Conservation (phyloP, 2,329 filamentous ascomycete genomes). For the Davidsoniella australis region DNA sequence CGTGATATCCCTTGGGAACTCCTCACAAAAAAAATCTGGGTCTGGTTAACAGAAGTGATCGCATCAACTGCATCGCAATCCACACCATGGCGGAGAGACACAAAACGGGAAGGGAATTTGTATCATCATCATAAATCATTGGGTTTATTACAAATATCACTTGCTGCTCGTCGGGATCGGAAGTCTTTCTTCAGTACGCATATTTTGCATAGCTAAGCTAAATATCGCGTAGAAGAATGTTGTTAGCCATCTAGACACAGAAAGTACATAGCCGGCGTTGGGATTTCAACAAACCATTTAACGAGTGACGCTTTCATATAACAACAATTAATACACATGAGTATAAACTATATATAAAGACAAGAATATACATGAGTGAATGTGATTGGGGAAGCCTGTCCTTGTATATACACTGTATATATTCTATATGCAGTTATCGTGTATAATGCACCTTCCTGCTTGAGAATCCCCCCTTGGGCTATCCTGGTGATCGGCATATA, state of each 20-base stretch:
- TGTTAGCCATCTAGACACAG: not conserved
- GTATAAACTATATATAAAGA: not conserved
- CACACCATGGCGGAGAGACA: too few species aligned
- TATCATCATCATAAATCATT: not conserved
- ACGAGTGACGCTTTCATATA: slow-evolving; percentile 9
- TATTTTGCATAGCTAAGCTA: not conserved
- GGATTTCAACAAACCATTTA: slow-evolving; percentile 11
- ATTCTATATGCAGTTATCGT: not conserved
- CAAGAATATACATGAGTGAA: not conserved
- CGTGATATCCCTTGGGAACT: slow-evolving; percentile 2
- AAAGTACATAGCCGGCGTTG: slow-evolving; percentile 4
- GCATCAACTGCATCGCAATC: slow-evolving; percentile 10
- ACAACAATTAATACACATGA: slow-evolving; percentile 7
- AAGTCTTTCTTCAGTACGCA: not conserved
- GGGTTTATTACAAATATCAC: not conserved
- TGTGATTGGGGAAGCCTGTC: not conserved
- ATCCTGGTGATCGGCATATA: not conserved
- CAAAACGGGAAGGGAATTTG: not conserved
- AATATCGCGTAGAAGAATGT: not conserved
- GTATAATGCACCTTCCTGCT: not conserved
- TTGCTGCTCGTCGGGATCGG: not conserved
- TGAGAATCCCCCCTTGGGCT: too few species aligned
- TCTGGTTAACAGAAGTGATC: not conserved
- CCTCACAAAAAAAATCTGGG: not conserved
- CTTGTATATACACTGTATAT: not conserved